phyloP scores from a whole-genome alignment of 306 rosid genomes.

The Prunus padus region DNA sequence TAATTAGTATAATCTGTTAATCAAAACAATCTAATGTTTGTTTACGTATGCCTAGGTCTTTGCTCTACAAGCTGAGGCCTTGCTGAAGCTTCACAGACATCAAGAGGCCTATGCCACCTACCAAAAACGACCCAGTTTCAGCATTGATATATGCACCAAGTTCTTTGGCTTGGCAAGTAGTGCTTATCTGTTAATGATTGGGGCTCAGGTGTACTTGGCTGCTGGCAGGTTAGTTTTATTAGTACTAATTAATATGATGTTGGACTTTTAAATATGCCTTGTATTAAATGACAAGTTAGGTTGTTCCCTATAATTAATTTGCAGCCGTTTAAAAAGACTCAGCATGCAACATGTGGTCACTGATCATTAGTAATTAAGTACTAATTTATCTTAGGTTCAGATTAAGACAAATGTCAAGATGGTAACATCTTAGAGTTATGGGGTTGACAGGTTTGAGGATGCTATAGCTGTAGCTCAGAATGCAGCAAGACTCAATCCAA shows the following conservation, averaged over 20 bases:
- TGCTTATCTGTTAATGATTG: slow-evolving; percentile 58
- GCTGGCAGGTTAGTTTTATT: slow-evolving; percentile 68
- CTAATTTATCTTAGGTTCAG: background rate
- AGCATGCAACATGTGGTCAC: background rate
- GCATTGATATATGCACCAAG: slow-evolving; percentile 45
- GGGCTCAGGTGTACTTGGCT: slow-evolving; percentile 68
- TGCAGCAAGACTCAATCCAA: slow-evolving; percentile 70
- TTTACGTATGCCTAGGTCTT: slow-evolving; percentile 48
- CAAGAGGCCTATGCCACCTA: slow-evolving; percentile 67
- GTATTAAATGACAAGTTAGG: background rate
- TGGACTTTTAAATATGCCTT: background rate
- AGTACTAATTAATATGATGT: background rate
- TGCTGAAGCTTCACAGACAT: slow-evolving; percentile 64
- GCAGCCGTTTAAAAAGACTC: background rate
- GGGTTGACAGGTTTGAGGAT: slow-evolving; percentile 69
- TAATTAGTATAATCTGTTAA: background rate
- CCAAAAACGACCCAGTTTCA: slow-evolving; percentile 59
- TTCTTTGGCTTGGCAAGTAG: slow-evolving; percentile 48
- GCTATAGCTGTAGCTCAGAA: slow-evolving; percentile 59
- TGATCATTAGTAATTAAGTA: background rate
- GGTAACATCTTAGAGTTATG: slow-evolving; percentile 1
- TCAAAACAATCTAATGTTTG: background rate
- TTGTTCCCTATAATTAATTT: background rate
- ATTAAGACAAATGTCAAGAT: background rate
- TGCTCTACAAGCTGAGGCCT: slow-evolving; percentile 87